Conservation (phyloP, 2,329 filamentous ascomycete genomes). For the Ceratocystis diversiconidia region DNA sequence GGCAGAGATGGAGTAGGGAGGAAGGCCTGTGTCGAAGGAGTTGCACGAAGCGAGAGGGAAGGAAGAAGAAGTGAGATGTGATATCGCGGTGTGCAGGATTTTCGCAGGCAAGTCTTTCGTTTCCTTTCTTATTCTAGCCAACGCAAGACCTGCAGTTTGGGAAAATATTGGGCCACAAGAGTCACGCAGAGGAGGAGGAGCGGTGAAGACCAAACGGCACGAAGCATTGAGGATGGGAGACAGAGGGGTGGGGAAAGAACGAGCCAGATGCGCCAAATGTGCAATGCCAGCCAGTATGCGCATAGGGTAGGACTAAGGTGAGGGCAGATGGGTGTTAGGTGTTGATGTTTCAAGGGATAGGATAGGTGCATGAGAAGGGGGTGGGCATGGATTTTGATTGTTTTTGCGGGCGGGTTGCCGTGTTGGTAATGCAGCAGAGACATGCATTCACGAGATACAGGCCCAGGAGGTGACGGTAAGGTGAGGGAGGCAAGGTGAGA, state of each 20-base stretch:
- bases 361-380: neutral
- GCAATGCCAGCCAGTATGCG: neutral
- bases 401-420: neutral
- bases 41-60: neutral
- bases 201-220: neutral
- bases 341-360: neutral
- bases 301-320: neutral
- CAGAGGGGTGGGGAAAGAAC: neutral
- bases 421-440: neutral
- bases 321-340: neutral
- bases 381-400: neutral
- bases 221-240: neutral
- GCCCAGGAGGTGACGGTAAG: neutral
- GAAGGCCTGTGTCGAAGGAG: neutral
- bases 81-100: conserved; percentile 1
- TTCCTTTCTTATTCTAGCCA: neutral
- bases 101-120: neutral
- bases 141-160: conserved; percentile 1
- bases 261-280: neutral
- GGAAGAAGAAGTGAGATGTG: conserved; percentile 1
- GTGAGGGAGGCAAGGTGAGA: no score
- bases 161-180: neutral
- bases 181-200: neutral
- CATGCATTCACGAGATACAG: neutral
- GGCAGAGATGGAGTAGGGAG: neutral